Conservation (phyloP, 2,329 filamentous ascomycete species). For the Fusarium sp. region DNA sequence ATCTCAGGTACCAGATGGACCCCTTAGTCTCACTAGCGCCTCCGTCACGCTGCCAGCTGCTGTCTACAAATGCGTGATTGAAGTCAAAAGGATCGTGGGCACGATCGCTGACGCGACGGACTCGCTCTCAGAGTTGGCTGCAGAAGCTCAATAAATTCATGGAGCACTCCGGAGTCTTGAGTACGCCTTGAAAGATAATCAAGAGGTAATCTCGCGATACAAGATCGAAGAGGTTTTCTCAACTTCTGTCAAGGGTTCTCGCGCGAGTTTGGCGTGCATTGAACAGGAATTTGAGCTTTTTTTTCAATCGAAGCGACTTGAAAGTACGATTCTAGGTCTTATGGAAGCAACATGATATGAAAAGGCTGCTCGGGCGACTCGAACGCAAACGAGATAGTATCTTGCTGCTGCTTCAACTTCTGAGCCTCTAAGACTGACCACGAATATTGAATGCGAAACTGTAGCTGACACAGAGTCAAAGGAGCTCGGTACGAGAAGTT, state of each 20-base stretch:
- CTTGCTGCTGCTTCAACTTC: background rate
- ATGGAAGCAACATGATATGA: accelerated
- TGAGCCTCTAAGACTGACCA: background rate
- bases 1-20: background rate
- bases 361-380: background rate
- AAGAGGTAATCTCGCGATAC: background rate
- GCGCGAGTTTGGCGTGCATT: accelerated
- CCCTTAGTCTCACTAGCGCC: background rate
- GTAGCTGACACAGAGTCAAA: too few species aligned
- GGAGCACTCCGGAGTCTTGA: accelerated
- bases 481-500: too few species aligned
- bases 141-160: background rate
- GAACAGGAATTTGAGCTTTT: background rate
- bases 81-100: background rate
- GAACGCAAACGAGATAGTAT: background rate
- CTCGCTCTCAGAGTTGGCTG: accelerated
- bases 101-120: accelerated
- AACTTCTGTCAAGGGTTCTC: background rate
- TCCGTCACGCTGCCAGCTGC: background rate
- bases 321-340: accelerated
- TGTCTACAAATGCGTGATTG: background rate
- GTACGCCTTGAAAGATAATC: accelerated
- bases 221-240: background rate
- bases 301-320: accelerated
- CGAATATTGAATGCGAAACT: too few species aligned